Evolutionary conservation across 2,329 filamentous ascomycete genomes (phyloP).

Genomic region (Trichoderma atroviride): DNA sequence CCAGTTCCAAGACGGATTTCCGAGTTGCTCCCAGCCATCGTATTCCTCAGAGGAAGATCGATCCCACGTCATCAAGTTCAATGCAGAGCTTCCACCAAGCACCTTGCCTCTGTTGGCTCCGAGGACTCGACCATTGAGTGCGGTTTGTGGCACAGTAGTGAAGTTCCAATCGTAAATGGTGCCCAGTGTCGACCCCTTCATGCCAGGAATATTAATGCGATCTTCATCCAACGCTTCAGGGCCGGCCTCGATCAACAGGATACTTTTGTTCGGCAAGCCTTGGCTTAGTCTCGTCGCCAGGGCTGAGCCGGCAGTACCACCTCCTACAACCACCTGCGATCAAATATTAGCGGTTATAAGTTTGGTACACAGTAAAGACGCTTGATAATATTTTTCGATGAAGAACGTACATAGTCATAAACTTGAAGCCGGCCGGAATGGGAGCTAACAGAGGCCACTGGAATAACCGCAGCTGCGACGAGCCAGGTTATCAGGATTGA

Average conservation of each 20-base stretch:
- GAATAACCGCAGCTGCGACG: neutral
- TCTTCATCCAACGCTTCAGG: neutral
- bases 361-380: neutral
- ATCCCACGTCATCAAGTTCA: conserved; percentile 16
- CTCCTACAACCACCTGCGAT: conserved; percentile 1
- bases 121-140: conserved; percentile 30
- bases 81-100: conserved; percentile 34
- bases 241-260: conserved; percentile 14
- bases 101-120: conserved; percentile 30
- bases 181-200: conserved; percentile 1
- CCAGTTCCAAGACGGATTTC: conserved; percentile 37
- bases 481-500: neutral
- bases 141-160: conserved; percentile 16
- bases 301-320: conserved; percentile 3
- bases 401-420: conserved; percentile 8
- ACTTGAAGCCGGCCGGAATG: neutral
- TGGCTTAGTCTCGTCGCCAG: conserved; percentile 4
- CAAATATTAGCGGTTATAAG: neutral
- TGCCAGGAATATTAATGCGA: conserved; percentile 9
- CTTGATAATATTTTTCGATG: neutral
- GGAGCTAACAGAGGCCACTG: neutral
- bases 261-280: conserved; percentile 1
- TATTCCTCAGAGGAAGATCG: conserved; percentile 30
- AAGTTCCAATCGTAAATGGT: conserved; percentile 20
- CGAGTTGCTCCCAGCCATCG: conserved; percentile 35